Conservation (phyloP, 768 basidiomycete genomes). For the Kwoniella europaea region DNA sequence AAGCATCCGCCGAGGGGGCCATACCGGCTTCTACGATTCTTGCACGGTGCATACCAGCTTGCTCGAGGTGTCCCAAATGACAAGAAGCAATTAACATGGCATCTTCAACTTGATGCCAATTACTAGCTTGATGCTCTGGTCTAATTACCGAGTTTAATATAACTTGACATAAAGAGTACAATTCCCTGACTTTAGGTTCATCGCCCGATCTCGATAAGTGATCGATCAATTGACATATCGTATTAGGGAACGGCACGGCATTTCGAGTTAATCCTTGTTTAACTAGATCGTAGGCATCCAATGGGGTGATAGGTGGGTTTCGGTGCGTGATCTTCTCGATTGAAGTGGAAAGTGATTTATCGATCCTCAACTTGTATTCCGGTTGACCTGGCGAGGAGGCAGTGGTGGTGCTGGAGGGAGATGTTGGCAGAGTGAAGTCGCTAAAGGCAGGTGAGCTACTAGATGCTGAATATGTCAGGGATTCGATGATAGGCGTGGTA, state of each 20-base stretch:
- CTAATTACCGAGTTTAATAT: conserved; percentile 63
- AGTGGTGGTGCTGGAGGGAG: neutral
- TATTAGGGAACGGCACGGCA: conserved; percentile 56
- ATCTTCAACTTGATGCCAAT: conserved; percentile 83
- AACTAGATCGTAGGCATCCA: conserved; percentile 64
- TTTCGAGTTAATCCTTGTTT: conserved; percentile 45
- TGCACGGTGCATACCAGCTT: conserved; percentile 77
- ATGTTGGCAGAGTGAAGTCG: conserved; percentile 8
- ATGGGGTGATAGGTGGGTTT: conserved; percentile 48
- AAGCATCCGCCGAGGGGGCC: conserved; percentile 84
- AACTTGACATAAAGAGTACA: conserved; percentile 73
- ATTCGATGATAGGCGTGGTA: neutral
- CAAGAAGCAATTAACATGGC: conserved; percentile 86
- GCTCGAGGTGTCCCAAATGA: conserved; percentile 76
- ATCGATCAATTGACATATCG: conserved; percentile 70
- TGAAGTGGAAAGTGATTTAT: conserved; percentile 27
- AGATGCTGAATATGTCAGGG: conserved; percentile 13
- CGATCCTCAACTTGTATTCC: conserved; percentile 15
- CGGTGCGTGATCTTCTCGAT: conserved; percentile 36
- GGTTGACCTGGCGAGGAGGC: conserved; percentile 4
- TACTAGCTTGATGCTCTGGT: conserved; percentile 62
- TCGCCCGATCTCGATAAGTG: conserved; percentile 69
- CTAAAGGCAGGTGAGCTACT: conserved; percentile 1
- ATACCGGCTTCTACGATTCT: conserved; percentile 78
- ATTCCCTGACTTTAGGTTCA: conserved; percentile 66